These are phyloP conservation scores for Crotalaria pallida DNA, from an alignment of 306 rosid genomes.

Conservation along the genomic window DNA sequence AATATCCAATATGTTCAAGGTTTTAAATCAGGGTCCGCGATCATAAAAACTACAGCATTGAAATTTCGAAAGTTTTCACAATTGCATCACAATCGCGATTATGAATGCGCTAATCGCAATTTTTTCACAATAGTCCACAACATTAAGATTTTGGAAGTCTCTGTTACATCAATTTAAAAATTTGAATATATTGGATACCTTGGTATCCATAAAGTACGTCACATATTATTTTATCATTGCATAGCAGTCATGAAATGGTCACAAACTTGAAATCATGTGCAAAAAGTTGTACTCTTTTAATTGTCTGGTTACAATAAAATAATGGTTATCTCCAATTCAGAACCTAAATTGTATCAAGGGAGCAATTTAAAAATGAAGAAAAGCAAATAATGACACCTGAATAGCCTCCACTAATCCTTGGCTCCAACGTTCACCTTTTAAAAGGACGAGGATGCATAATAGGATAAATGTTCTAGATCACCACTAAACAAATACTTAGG, in stretches of 20 bases:
- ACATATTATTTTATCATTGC: too few relatives aligned
- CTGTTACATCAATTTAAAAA: too few relatives aligned
- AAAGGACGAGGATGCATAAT: conserved; percentile 26
- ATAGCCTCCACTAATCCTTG: conserved; percentile 17
- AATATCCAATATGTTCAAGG: neutral
- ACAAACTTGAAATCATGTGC: conserved; percentile 19
- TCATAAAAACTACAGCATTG: too few relatives aligned
- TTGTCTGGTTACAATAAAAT: conserved; percentile 19
- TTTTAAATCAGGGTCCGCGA: too few relatives aligned
- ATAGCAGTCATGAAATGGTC: conserved; percentile 12
- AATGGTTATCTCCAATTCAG: neutral
- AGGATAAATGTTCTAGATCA: conserved; percentile 8
- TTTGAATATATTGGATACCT: too few relatives aligned
- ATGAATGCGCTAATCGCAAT: too few relatives aligned
- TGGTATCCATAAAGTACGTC: too few relatives aligned
- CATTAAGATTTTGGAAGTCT: too few relatives aligned
- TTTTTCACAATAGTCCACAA: too few relatives aligned
- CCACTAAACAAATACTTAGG: conserved; percentile 15
- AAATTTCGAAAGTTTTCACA: too few relatives aligned
- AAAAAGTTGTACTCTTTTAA: conserved; percentile 20
- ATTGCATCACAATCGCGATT: too few relatives aligned
- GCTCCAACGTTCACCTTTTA: conserved; percentile 18
- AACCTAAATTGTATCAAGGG: neutral
- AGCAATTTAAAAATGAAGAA: neutral
- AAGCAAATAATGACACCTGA: conserved; percentile 14